Evolutionary conservation across 2,329 filamentous ascomycete species (phyloP).

Genomic region (Cladophialophora bantiana): DNA sequence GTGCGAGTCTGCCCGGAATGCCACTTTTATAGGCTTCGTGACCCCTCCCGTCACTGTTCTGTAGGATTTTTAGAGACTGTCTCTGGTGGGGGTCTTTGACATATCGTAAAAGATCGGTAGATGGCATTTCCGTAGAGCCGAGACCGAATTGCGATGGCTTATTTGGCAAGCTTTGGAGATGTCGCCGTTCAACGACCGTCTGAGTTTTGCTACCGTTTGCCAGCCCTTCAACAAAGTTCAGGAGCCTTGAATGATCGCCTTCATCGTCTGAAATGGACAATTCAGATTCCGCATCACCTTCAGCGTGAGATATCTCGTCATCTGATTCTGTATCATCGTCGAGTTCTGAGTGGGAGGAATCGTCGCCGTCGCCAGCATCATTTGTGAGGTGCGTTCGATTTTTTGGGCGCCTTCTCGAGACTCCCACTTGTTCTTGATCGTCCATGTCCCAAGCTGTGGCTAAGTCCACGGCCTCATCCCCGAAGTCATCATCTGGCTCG

Average conservation of each 20-base stretch:
- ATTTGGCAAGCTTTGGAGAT: conserved; percentile 62
- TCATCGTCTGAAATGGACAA: conserved; percentile 57
- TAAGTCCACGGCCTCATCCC: conserved; percentile 69
- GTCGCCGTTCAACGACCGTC: conserved; percentile 43
- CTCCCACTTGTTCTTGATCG: conserved; percentile 56
- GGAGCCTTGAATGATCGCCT: conserved; percentile 67
- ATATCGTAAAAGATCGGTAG: conserved; percentile 76
- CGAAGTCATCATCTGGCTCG: conserved; percentile 63
- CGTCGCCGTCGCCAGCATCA: conserved; percentile 47
- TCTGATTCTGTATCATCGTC: conserved; percentile 55
- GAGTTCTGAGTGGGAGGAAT: conserved; percentile 38
- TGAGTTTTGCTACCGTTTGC: conserved; percentile 12
- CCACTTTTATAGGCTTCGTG: conserved; percentile 61
- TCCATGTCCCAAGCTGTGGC: conserved; percentile 67
- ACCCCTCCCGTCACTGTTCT: conserved; percentile 65
- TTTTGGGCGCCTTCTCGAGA: conserved; percentile 44
- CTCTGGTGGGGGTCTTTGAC: conserved; percentile 78
- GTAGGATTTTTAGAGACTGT: conserved; percentile 78
- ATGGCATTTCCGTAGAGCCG: conserved; percentile 71
- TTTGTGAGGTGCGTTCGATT: conserved; percentile 42
- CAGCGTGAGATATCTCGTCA: conserved; percentile 49
- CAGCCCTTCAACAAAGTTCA: conserved; percentile 64
- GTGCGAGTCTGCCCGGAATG: conserved; percentile 74
- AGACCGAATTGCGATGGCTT: conserved; percentile 67
- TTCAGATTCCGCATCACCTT: conserved; percentile 59